These are phyloP conservation scores for Blastomyces parvus DNA, from an alignment of 2,329 filamentous ascomycete species.

Conservation along the genomic window DNA sequence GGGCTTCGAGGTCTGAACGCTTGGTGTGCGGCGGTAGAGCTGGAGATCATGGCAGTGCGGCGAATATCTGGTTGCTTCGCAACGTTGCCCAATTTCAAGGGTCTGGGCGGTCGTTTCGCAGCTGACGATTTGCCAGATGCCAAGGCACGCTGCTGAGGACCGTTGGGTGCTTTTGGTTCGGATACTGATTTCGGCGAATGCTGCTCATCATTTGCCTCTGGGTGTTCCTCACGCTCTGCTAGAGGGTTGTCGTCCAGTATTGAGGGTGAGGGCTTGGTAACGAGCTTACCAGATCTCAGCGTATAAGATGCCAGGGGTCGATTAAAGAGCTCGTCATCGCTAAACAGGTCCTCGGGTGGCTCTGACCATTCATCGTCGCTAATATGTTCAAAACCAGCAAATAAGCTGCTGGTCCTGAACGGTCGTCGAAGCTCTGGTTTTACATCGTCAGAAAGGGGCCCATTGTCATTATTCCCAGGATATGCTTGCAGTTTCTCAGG, in stretches of 20 bases:
- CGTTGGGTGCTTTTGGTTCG: neutral
- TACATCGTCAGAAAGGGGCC: conserved; percentile 49
- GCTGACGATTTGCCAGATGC: conserved; percentile 13
- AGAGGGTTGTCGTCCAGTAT: conserved; percentile 27
- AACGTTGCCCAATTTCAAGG: conserved; percentile 30
- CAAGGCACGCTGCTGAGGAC: conserved; percentile 11
- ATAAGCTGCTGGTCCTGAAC: conserved; percentile 72
- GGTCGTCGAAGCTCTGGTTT: conserved; percentile 57
- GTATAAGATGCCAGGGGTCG: conserved; percentile 38
- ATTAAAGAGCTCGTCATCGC: conserved; percentile 37
- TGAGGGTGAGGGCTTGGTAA: conserved; percentile 26
- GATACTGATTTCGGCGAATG: conserved; percentile 8
- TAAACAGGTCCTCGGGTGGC: conserved; percentile 28
- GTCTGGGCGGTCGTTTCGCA: conserved; percentile 25
- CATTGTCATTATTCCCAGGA: conserved; percentile 72
- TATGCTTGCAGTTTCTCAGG: conserved; percentile 54
- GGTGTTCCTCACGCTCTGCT: conserved; percentile 32
- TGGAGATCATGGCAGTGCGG: conserved; percentile 70
- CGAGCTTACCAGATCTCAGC: conserved; percentile 34
- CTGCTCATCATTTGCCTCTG: conserved; percentile 30
- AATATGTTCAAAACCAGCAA: conserved; percentile 68
- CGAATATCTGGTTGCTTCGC: conserved; percentile 57
- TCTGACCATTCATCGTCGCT: conserved; percentile 39
- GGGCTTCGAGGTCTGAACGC: conserved; percentile 47
- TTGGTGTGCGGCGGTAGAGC: conserved; percentile 59